These are phyloP conservation scores for Coprinopsis cinerea DNA, from an alignment of 768 basidiomycete genomes.

Conservation along the genomic window DNA sequence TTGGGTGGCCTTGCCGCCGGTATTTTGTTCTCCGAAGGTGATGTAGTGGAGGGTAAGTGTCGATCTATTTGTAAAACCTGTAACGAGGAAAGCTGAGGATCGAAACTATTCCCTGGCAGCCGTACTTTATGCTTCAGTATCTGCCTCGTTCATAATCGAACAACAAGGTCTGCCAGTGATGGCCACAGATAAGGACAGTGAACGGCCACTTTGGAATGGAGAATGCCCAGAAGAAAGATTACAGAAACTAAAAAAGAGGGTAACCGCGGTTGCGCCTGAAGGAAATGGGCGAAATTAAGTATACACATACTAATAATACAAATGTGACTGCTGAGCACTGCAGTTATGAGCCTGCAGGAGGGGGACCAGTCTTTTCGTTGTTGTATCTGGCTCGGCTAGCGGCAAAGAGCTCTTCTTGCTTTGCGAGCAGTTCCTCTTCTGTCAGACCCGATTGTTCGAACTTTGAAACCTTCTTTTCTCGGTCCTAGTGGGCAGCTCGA, in stretches of 20 bases:
- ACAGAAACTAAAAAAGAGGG: constrained; percentile 41
- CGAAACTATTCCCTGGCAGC: constrained; percentile 33
- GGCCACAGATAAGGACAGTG: constrained; percentile 21
- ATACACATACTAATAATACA: constrained; percentile 29
- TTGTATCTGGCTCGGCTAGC: constrained; percentile 78
- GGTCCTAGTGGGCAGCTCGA: constrained; percentile 51
- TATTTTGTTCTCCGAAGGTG: constrained; percentile 43
- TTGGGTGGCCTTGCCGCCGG: constrained; percentile 82
- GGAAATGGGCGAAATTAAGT: constrained; percentile 27
- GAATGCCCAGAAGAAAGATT: constrained; percentile 57
- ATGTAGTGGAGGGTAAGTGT: constrained; percentile 60
- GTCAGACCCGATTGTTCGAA: constrained; percentile 84
- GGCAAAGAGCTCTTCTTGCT: constrained; percentile 93
- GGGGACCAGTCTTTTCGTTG: constrained; percentile 46
- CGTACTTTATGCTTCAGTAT: constrained; percentile 66
- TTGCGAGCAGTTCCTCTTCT: constrained; percentile 80
- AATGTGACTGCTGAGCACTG: too few species aligned
- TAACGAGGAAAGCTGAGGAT: background rate
- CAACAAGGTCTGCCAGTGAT: constrained; percentile 69
- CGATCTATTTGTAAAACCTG: background rate
- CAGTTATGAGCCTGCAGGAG: constrained; percentile 13
- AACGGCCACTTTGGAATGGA: constrained; percentile 62
- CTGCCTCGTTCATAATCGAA: constrained; percentile 80
- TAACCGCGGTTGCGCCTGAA: constrained; percentile 15
- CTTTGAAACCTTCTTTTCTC: constrained; percentile 90